Evolutionary conservation across 768 basidiomycete species (phyloP).

Genomic region (Boletus pseudo-olivaceus): DNA sequence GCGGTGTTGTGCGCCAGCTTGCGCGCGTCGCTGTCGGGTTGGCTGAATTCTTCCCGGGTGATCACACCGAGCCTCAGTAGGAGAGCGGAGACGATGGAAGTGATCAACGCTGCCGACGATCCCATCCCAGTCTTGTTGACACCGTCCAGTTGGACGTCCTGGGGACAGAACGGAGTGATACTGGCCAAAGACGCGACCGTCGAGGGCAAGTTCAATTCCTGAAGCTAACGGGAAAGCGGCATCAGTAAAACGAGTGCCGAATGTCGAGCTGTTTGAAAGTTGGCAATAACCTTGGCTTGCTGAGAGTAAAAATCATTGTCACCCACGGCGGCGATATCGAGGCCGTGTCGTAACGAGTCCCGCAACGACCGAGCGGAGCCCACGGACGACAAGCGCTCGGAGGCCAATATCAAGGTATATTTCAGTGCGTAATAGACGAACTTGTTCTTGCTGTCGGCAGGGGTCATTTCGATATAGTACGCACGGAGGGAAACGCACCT

Average conservation of each 20-base stretch:
- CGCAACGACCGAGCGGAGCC: conserved; percentile 43
- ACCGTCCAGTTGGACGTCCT: conserved; percentile 62
- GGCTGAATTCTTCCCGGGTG: conserved; percentile 44
- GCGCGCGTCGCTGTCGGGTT: conserved; percentile 44
- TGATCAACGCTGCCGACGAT: conserved; percentile 95
- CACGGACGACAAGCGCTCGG: conserved; percentile 38
- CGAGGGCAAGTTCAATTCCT: conserved; percentile 54
- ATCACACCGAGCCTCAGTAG: conserved; percentile 73
- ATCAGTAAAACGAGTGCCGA: conserved; percentile 2
- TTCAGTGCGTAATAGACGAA: conserved; percentile 91
- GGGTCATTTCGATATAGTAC: conserved; percentile 1
- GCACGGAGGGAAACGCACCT: conserved; percentile 14
- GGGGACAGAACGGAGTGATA: conserved; percentile 74
- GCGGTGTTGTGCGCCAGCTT: conserved; percentile 85
- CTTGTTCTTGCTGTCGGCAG: conserved; percentile 64
- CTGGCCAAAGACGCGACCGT: conserved; percentile 59
- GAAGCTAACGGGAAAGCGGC: conserved; percentile 46
- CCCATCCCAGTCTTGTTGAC: conserved; percentile 99
- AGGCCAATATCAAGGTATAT: conserved; percentile 64
- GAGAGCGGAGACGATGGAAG: conserved; percentile 85
- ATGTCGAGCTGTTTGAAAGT: background rate
- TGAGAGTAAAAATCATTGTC: conserved; percentile 99
- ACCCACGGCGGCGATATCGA: conserved; percentile 81
- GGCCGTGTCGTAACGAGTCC: conserved; percentile 44
- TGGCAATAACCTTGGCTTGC: conserved; percentile 59